Base-by-base conservation (phyloP, 805 yeast genomes). In the Saturnispora hagleri region DNA sequence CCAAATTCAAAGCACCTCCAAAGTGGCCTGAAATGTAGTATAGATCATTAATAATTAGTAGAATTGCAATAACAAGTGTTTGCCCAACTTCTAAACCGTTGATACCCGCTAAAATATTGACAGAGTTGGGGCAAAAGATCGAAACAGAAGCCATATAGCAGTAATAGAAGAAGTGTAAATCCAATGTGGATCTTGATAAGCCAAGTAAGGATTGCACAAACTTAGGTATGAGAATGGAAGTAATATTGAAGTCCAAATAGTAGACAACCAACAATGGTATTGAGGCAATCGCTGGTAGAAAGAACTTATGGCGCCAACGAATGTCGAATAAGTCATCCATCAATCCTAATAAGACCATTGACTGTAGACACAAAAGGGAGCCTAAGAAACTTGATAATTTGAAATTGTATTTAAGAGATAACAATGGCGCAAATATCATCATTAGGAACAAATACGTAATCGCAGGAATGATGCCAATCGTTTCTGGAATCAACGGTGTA, bases 31-130 rank as follows among this genome's bases (percentile, higher is more conserved):
- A 17, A 48, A 85, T 64, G 65, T 91, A 93, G 62, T 86, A 75
- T 12, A 75, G 60, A 65, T 93, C 99, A 68, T 93, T 93, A 47
- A 82, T 60, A 22, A 93, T 67, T 44, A 91, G 76, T 31, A 89
- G 74, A 0, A 81, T 44, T 0, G 87, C 89, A 50, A 93, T 72
- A 0, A 91, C 84, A 4, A 91, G 75, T 34, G 95, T 82, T 68
- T 93, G 99, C 27, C 97, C 98, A 12, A 90, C 97, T 69, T 93
- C 99, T 43, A 93, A 73, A 0, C 99, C 99, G 66, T 93, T 93
- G 46, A 93, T 80, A 5, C 99, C 99, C 0, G 99, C 99, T 31
- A 90, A 72, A 49, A 93, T 93, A 64, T 93, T 93, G 66, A 93
- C 89, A 10, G 97, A 88, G 65, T 93, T 91, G 24, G 99, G 97